Base-by-base conservation (phyloP, 495 filamentous ascomycete genomes). In the Penicillium coffeae region DNA sequence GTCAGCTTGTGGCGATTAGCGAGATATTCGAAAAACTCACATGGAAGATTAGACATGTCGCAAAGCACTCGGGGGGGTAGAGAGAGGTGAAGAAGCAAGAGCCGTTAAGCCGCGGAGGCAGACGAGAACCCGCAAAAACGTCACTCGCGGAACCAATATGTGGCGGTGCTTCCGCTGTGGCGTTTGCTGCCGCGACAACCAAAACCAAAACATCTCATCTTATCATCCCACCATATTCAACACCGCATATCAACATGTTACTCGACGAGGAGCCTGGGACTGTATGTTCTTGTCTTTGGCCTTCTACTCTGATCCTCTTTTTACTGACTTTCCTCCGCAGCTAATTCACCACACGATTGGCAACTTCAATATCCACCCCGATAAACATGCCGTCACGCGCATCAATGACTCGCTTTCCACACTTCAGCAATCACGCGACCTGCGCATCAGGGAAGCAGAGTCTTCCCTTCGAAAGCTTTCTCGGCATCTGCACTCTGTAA, bases 261-360 rank as follows among this genome's bases (percentile, higher is more conserved):
- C 89, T 98, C 72, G 93, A 97, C 74, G 93, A 97, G 73, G 88
- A 89, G 64, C 93, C 93, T 50, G 88, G 84, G 35, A 85, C 84
- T 19, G 88, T 92, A 81, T 16, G 77, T 66, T 38, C 14, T 50
- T 22, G 18, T 33, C 35, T 36, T 40, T 41, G 13, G 27, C n/a
- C 21, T 36, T 18, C 8, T 50, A 10, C 21, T 43, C 34, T 25
- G 45, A 32, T 3, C 25, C 32, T n/a, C 13, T n/a, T 21, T 13
- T 47, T 32, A 38, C 59, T 65, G 50, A 66, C 58, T 36, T 3
- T 42, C 21, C 35, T n/a, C 33, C 14, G 12, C 60, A 93, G 87
- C 85, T 97, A 60, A 95, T 97, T 68, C 76, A 84, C 65, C 84
- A 92, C 69, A 94, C 90, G 16, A 84, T 92, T 66, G 76, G 80